phyloP scores from a whole-genome alignment of 139 green algal genomes.

The Raphidocelis subcapitata region DNA sequence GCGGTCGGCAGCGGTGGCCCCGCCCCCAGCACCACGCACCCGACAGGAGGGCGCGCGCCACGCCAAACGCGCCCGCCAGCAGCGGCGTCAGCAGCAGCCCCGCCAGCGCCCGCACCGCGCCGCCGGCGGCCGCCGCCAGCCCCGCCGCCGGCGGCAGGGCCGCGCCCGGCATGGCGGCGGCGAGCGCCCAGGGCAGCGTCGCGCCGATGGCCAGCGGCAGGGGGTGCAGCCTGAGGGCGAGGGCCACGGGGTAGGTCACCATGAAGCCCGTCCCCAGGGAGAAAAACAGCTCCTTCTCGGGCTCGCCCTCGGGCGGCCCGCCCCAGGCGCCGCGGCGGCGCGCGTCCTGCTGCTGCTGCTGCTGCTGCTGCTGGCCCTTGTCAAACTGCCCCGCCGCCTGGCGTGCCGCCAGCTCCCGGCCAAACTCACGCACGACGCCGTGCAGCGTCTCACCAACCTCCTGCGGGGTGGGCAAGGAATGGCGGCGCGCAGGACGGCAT shows the following conservation, averaged over 20 bases:
- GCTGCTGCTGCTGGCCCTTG: neutral
- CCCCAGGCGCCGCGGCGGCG: neutral
- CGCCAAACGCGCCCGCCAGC: constrained; percentile 5
- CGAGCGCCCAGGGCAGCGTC: neutral
- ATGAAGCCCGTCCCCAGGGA: neutral
- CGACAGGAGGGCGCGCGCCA: neutral
- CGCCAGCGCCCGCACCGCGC: neutral
- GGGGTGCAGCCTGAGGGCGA: constrained; percentile 15
- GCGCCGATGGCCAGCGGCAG: constrained; percentile 3
- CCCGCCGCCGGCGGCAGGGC: neutral
- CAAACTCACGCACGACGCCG: neutral
- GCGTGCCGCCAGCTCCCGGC: neutral
- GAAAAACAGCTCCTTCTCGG: constrained; percentile 14
- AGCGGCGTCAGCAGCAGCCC: neutral
- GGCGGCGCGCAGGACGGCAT: neutral
- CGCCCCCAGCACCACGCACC: neutral
- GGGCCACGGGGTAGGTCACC: constrained; percentile 7
- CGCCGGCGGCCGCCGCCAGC: neutral
- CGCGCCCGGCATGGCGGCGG: neutral
- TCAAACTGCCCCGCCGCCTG: neutral
- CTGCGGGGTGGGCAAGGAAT: neutral
- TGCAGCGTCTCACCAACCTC: constrained; percentile 16
- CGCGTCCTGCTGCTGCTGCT: neutral
- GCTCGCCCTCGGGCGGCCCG: neutral
- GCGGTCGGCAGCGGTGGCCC: neutral